Conservation (phyloP, 2,329 filamentous ascomycete species). For the Neonectria hederae region DNA sequence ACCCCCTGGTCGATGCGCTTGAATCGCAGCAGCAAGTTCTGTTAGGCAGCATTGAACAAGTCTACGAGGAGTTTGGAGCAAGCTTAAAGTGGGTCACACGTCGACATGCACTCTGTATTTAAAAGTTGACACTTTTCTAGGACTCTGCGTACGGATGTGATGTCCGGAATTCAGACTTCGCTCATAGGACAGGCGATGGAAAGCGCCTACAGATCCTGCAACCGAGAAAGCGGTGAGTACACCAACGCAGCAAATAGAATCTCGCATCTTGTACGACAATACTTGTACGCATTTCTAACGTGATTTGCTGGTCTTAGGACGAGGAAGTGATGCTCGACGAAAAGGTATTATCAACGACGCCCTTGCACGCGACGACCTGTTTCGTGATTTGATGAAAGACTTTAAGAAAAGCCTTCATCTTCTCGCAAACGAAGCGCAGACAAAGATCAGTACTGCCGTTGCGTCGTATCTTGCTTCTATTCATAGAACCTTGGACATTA, state of each 20-base stretch:
- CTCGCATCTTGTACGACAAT: not conserved
- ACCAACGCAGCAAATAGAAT: not conserved
- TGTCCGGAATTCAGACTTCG: conserved; percentile 51
- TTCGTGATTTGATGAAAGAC: conserved; percentile 42
- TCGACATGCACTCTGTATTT: not conserved
- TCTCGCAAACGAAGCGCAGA: conserved; percentile 36
- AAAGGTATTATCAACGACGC: conserved; percentile 47
- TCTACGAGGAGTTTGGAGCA: conserved; percentile 37
- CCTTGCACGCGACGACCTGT: conserved; percentile 42
- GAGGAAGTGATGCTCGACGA: conserved; percentile 45
- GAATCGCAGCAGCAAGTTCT: conserved; percentile 42
- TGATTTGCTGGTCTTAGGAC: conserved; percentile 37
- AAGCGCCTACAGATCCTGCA: conserved; percentile 44
- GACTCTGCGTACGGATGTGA: conserved; percentile 44
- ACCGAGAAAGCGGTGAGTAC: conserved; percentile 45
- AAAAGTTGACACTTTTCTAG: conserved; percentile 35
- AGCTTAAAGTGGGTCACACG: conserved; percentile 12
- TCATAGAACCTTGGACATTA: conserved; percentile 46
- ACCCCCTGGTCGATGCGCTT: conserved; percentile 40
- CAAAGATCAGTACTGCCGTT: conserved; percentile 27
- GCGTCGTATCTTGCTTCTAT: conserved; percentile 41
- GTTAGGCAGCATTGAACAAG: conserved; percentile 40
- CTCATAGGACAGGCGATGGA: conserved; percentile 51
- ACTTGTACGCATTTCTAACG: not conserved
- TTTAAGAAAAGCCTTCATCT: conserved; percentile 38